A percentile compares a stretch with the other conserved stretches of the same genome.
Evolutionary conservation across 2,329 filamentous ascomycete genomes (phyloP).

Genomic region (Sclerotiophoma versabilis): DNA sequence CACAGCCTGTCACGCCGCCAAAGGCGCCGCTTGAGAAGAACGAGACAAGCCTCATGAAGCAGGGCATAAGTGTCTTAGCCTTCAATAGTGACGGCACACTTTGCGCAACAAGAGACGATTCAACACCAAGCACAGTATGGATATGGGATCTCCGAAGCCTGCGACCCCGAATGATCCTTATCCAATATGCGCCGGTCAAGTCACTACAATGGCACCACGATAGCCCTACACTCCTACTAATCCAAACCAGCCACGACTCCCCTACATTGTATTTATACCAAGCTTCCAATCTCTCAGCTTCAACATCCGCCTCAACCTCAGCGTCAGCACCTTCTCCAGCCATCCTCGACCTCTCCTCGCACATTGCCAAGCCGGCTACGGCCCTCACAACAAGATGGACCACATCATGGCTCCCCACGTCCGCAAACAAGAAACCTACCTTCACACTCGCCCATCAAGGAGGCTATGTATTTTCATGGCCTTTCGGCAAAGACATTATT

Average conservation of each 20-base stretch:
- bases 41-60: constrained; percentile 41
- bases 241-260: constrained; percentile 52
- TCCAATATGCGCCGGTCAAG: constrained; percentile 56
- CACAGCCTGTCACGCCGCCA: constrained; percentile 47
- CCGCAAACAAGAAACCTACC: constrained; percentile 41
- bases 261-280: constrained; percentile 52
- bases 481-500: constrained; percentile 49
- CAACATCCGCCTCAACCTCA: constrained; percentile 24
- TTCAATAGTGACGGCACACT: constrained; percentile 49
- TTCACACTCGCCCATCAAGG: constrained; percentile 48
- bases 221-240: constrained; percentile 47
- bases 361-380: constrained; percentile 34
- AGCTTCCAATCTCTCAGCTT: constrained; percentile 19
- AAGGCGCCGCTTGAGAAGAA: constrained; percentile 42
- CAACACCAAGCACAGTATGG: constrained; percentile 55
- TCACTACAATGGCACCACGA: constrained; percentile 54
- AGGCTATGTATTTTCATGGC: constrained; percentile 52
- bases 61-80: constrained; percentile 47
- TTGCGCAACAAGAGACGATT: constrained; percentile 50
- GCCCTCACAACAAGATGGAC: constrained; percentile 32
- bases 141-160: constrained; percentile 55
- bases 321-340: constrained; percentile 27
- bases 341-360: constrained; percentile 32
- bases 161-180: constrained; percentile 49
- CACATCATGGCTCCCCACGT: constrained; percentile 37